A percentile compares a stretch with the other conserved stretches of the same genome.
These are phyloP conservation scores for Aspergillus steynii DNA, from an alignment of 495 filamentous ascomycete species.

Conservation along the genomic window DNA sequence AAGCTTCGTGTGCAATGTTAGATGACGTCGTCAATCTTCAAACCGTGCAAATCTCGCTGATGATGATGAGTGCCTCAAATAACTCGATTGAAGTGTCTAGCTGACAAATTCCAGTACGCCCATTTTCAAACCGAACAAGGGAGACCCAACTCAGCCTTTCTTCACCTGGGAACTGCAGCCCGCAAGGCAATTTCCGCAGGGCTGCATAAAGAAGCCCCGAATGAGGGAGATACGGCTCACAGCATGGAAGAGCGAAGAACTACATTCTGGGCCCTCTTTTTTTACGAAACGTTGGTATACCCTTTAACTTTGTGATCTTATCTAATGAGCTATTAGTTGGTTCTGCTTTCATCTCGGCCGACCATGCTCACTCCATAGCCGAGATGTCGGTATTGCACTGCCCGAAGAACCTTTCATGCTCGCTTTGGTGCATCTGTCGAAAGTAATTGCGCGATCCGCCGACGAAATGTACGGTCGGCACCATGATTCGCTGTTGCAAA, in stretches of 20 bases:
- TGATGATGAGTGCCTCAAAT: constrained; percentile 41
- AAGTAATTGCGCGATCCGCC: constrained; percentile 34
- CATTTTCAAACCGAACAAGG: constrained; percentile 46
- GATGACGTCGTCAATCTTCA: constrained; percentile 48
- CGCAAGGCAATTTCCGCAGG: constrained; percentile 46
- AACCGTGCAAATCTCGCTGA: constrained; percentile 40
- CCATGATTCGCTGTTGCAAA: constrained; percentile 44
- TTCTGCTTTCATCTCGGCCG: constrained; percentile 45
- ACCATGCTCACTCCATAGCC: constrained; percentile 34
- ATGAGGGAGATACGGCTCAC: constrained; percentile 26
- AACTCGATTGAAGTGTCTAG: background rate
- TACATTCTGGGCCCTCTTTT: constrained; percentile 45
- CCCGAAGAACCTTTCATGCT: constrained; percentile 39
- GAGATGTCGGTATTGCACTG: constrained; percentile 36
- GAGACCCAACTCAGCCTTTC: constrained; percentile 43
- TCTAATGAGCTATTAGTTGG: constrained; percentile 32
- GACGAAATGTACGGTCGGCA: constrained; percentile 41
- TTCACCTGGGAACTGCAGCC: constrained; percentile 37
- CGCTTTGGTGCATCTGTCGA: constrained; percentile 31
- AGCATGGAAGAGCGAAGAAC: constrained; percentile 36
- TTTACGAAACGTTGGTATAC: constrained; percentile 40
- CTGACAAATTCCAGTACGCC: constrained; percentile 23
- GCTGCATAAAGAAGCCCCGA: constrained; percentile 42
- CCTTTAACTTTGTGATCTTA: background rate
- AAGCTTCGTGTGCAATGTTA: constrained; percentile 30